Base-by-base conservation (phyloP, 371 early-diverging fungal genomes). In the Circinella umbellata region DNA sequence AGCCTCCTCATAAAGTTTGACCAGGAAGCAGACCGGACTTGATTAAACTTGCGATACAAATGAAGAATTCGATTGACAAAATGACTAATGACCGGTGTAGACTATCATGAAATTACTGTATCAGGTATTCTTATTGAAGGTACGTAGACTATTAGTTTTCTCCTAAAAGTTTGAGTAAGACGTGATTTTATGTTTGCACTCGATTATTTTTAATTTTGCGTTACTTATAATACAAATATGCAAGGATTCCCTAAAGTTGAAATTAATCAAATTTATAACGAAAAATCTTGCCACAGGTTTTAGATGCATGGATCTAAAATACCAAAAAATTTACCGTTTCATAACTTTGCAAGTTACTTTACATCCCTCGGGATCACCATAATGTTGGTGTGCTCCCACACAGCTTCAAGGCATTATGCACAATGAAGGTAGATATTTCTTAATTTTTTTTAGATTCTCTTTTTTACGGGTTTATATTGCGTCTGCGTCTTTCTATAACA, bases 341-440 rank as follows among this genome's bases (percentile, higher is more conserved):
- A 51, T 51, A 17, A 3, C 51, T 51, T 51, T 15, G 6, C 51
- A 6, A 15, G 49, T 49, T 49, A n/a, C 15, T 49, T n/a, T 49
- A 49, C 49, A 49, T 49, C 49, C 49, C 49, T 49, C 49, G 49
- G 49, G 49, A 49, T 49, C 14, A 15, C 49, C 49, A 49, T n/a
- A 15, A 49, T 49, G 5, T 49, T 49, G 49, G 49, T n/a, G 14
- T 49, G 5, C 49, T 49, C 49, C n/a, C n/a, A 49, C 49, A 49
- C 49, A 49, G 49, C n/a, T 49, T 49, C n/a, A 49, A 49, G n/a
- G 14, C 49, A 49, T 49, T n/a, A n/a, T n/a, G n/a, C n/a, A n/a
- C n/a, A n/a, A n/a, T n/a, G n/a, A n/a, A n/a, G n/a, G n/a, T n/a
- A n/a, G n/a, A n/a, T n/a, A n/a, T n/a, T n/a, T n/a, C n/a, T n/a